Conservation (phyloP, 305 asterid species). For the Fraxinus floribunda region DNA sequence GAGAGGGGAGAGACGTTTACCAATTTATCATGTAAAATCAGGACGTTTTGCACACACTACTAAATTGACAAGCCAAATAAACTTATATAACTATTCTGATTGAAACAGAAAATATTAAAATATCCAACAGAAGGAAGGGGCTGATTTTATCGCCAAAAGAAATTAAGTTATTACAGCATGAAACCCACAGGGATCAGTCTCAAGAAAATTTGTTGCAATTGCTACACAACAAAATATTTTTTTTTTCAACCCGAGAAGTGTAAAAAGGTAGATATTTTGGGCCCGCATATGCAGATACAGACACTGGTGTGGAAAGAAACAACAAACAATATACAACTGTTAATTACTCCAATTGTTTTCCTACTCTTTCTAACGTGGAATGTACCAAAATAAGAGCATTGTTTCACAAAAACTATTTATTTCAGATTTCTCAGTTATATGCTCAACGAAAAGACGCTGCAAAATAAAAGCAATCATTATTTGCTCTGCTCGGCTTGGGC, state of each 20-base stretch:
- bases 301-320: background rate
- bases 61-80: background rate
- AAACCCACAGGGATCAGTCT: background rate
- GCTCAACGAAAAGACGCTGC: background rate
- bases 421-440: background rate
- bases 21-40: background rate
- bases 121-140: background rate
- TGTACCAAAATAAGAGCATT: background rate
- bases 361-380: background rate
- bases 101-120: background rate
- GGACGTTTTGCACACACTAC: background rate
- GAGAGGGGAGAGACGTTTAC: background rate
- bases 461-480: background rate
- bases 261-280: background rate
- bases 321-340: background rate
- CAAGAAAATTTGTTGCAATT: background rate
- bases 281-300: background rate
- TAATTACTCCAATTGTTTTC: background rate
- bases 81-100: background rate
- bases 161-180: background rate
- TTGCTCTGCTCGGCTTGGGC: background rate
- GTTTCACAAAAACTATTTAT: background rate
- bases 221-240: background rate
- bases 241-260: background rate
- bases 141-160: background rate